These are phyloP conservation scores for Chlorella sorokiniana DNA, from an alignment of 139 green algal species.

Conservation along the genomic window DNA sequence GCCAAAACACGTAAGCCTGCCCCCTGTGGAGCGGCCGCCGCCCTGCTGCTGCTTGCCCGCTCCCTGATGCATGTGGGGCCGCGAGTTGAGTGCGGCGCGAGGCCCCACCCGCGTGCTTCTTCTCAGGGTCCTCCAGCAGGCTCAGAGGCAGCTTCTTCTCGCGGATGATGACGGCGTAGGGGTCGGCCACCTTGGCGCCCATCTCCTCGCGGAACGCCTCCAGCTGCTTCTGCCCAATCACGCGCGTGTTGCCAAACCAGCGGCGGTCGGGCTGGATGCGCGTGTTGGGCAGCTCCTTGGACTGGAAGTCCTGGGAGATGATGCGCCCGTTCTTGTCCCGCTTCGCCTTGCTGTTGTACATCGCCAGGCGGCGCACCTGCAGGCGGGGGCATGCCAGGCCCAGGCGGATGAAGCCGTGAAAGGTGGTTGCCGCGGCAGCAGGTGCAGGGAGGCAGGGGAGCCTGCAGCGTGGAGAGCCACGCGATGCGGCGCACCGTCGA, in stretches of 20 bases:
- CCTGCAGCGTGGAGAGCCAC: not conserved
- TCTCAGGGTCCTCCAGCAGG: constrained; percentile 89
- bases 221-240: constrained; percentile 97
- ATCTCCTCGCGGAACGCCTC: constrained; percentile 96
- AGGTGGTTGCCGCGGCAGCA: not conserved
- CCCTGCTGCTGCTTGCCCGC: not conserved
- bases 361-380: constrained; percentile 90
- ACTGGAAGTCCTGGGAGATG: constrained; percentile 86
- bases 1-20: not conserved
- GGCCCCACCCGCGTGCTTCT: constrained; percentile 45
- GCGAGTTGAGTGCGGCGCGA: no score
- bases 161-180: constrained; percentile 93
- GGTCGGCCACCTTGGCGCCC: constrained; percentile 85
- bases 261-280: constrained; percentile 96
- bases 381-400: not conserved
- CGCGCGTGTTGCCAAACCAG: constrained; percentile 97
- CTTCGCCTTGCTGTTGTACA: constrained; percentile 92
- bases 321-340: constrained; percentile 86
- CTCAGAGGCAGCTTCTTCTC: constrained; percentile 95
- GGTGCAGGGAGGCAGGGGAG: not conserved
- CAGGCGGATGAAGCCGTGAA: no score
- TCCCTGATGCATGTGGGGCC: not conserved
- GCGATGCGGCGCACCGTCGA: constrained; percentile 64
- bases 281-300: constrained; percentile 92
- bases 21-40: not conserved